Evolutionary conservation across 1,284 basidiomycete species (phyloP).

Genomic region (Leccinum subrobustum): DNA sequence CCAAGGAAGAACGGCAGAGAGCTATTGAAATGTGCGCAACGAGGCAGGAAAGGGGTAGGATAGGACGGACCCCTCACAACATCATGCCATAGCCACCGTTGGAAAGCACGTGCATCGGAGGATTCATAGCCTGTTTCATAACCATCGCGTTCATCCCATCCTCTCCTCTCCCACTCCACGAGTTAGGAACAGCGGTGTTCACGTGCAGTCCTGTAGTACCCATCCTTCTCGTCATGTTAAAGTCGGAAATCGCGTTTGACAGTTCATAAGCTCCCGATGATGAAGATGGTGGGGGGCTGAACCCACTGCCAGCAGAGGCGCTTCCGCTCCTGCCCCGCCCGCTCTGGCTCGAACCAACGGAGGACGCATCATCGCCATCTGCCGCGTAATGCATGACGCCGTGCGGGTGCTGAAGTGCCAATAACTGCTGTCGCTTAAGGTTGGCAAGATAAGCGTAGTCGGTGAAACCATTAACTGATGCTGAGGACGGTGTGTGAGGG

Average conservation of each 20-base stretch:
- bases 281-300: slow-evolving; percentile 32
- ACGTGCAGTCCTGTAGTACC: slow-evolving; percentile 22
- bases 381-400: slow-evolving; percentile 27
- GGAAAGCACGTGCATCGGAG: slow-evolving; percentile 39
- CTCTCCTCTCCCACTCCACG: slow-evolving; percentile 32
- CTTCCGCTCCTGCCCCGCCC: slow-evolving; percentile 41
- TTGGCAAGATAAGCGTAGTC: slow-evolving; percentile 35
- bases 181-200: slow-evolving; percentile 26
- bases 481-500: slow-evolving; percentile 18
- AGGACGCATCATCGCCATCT: slow-evolving; percentile 44
- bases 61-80: slow-evolving; percentile 33
- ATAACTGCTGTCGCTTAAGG: slow-evolving; percentile 36
- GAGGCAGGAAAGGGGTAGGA: slow-evolving; percentile 4
- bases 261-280: slow-evolving; percentile 39
- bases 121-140: slow-evolving; percentile 33
- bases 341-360: slow-evolving; percentile 38
- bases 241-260: slow-evolving; percentile 29
- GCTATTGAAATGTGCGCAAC: slow-evolving; percentile 13
- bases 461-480: slow-evolving; percentile 16
- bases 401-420: slow-evolving; percentile 31
- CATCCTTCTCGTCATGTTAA: slow-evolving; percentile 25
- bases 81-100: slow-evolving; percentile 39
- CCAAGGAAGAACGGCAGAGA: slow-evolving; percentile 8
- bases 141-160: slow-evolving; percentile 35
- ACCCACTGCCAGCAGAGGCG: slow-evolving; percentile 37